phyloP scores from a whole-genome alignment of 2,329 filamentous ascomycete genomes.

The Colletotrichum limetticola region DNA sequence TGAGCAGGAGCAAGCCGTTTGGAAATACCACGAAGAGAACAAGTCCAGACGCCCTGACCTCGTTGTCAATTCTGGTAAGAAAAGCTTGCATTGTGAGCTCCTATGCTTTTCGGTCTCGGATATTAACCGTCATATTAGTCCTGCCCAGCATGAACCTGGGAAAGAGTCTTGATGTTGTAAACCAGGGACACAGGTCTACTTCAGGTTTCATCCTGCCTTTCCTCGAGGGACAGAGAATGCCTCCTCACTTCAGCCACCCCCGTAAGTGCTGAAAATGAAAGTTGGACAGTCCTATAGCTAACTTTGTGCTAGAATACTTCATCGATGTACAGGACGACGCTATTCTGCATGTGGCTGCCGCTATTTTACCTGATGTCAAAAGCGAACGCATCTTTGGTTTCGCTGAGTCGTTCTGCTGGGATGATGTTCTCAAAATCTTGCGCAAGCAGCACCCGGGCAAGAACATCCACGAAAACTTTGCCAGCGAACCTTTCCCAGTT shows the following conservation, averaged over 20 bases:
- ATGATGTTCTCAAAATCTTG: conserved; percentile 48
- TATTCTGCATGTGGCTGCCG: conserved; percentile 62
- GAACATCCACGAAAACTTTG: conserved; percentile 40
- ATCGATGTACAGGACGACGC: conserved; percentile 61
- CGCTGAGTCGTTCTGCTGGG: conserved; percentile 57
- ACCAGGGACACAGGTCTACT: conserved; percentile 40
- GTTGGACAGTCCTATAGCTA: background rate
- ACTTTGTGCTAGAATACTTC: conserved; percentile 49
- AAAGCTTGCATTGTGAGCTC: background rate
- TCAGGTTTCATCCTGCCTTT: conserved; percentile 36
- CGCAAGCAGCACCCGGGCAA: conserved; percentile 37
- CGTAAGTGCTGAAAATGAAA: background rate
- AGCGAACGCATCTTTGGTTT: conserved; percentile 66
- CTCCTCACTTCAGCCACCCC: background rate
- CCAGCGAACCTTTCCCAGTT: background rate
- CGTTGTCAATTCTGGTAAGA: conserved; percentile 24
- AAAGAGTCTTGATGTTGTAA: conserved; percentile 30
- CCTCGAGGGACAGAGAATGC: conserved; percentile 35
- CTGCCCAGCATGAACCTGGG: conserved; percentile 44
- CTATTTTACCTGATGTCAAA: conserved; percentile 55
- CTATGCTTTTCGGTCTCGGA: background rate
- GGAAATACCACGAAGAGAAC: conserved; percentile 49
- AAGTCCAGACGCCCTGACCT: conserved; percentile 37
- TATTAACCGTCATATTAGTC: conserved; percentile 43
- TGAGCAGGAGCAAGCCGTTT: conserved; percentile 48